Base-by-base conservation (phyloP, 495 filamentous ascomycete genomes). In the Neurospora tetrasperma region DNA sequence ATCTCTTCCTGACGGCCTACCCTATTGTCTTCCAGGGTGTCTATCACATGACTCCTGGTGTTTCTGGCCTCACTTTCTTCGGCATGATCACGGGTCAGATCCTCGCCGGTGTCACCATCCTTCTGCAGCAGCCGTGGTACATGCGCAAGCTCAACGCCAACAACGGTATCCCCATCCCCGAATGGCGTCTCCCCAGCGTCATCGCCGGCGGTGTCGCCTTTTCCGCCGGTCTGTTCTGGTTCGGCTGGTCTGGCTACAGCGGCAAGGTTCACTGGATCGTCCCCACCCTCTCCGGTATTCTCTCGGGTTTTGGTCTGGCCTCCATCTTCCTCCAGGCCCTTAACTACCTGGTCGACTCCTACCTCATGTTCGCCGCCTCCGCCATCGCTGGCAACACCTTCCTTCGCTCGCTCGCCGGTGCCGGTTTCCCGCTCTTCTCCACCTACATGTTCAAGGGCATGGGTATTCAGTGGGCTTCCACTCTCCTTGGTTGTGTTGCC, bases 371-470 rank as follows among this genome's bases (percentile, higher is more conserved):
- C 71, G 93, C 93, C 14, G 93, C 93, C 43, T 95, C 93, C 7
- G 92, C 93, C 38, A 93, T 97, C 68, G 94, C 94, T 9, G 93
- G 90, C 31, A 97, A 97, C 80, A 96, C 94, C 0, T 94, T 97
- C 79, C 84, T 96, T 10, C 91, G 94, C 3, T 94, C 91, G 6
- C 81, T 93, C 1, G 88, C 88, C 62, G 93, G 91, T 31, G 91
- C 92, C 9, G 89, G 86, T 0, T 97, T 97, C 81, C 94, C 94
- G 12, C 85, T 97, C 4, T 97, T 97, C 79, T 86, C 89, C 0
- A 88, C 83, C 12, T 91, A 95, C 75, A 94, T 97, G 92, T 95
- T 94, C 79, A 81, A 89, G 4, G 88, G 85, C 43, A 86, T 97
- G 80, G 90, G 91, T 46, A 90, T 96, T 68, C 82, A 95, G 73